Evolutionary conservation across 2,329 filamentous ascomycete species (phyloP).

Genomic region (Boeremia lycopersici): DNA sequence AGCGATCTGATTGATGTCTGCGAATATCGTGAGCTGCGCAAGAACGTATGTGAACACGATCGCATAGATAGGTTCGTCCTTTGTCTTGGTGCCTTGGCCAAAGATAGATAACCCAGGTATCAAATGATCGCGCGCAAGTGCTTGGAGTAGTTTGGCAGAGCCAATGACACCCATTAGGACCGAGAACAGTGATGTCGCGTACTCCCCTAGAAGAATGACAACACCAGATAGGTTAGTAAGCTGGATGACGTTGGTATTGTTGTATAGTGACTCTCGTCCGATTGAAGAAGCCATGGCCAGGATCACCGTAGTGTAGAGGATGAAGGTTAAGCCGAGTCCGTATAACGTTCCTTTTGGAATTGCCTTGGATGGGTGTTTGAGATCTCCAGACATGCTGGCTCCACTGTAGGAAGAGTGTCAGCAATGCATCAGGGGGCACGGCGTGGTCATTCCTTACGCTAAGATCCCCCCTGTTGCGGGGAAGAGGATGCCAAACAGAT

Average conservation of each 20-base stretch:
- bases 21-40: constrained; percentile 79
- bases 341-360: constrained; percentile 85
- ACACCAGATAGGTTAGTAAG: constrained; percentile 77
- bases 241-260: constrained; percentile 79
- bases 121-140: constrained; percentile 77
- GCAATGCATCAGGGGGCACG: not conserved
- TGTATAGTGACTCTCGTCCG: constrained; percentile 73
- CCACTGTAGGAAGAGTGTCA: constrained; percentile 59
- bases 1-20: constrained; percentile 85
- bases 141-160: constrained; percentile 82
- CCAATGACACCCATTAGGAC: constrained; percentile 87
- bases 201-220: constrained; percentile 79
- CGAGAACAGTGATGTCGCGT: constrained; percentile 83
- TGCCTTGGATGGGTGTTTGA: constrained; percentile 80
- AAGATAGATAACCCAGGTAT: constrained; percentile 78
- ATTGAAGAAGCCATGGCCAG: constrained; percentile 78
- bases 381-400: constrained; percentile 87
- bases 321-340: constrained; percentile 76
- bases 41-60: constrained; percentile 77
- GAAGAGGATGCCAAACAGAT: constrained; percentile 85
- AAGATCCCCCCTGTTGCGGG: constrained; percentile 69
- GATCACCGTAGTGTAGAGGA: constrained; percentile 77
- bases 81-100: constrained; percentile 71
- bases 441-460: constrained; percentile 49
- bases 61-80: constrained; percentile 77